Evolutionary conservation across 1,284 basidiomycete species (phyloP), one percentile per base, ranked within the genome.

Genomic region (Ganoderma boninense): DNA sequence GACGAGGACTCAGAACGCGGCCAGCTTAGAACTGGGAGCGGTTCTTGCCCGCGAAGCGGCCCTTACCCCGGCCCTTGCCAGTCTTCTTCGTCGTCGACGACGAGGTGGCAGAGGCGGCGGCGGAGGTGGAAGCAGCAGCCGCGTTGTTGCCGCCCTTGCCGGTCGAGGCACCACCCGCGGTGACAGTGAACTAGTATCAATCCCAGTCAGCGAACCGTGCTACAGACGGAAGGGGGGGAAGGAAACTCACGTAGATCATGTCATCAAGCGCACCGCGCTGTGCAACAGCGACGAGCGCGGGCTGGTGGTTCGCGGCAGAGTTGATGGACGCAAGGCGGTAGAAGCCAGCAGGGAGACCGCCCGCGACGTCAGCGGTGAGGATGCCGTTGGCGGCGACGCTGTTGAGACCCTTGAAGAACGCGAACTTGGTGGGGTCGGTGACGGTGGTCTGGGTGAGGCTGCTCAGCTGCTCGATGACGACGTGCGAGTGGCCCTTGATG

Each of bases 321-420:
- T 87, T 88, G 80, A 89, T 88, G 29, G 81, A 81, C 56, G 85
- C 85, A 67, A 90, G 75, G 72, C 85, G 83, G 80, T 91, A 91
- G n/a, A 78, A 74, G 35, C 90, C 90, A 38, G 82, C 84, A 35
- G 87, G 83, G 18, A 92, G 83, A 69, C 90, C 90, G 40, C 80
- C 81, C 2, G 81, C 78, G 35, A 92, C 87, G 29, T 80, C 80
- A 13, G 84, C 84, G 54, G 82, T 82, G 43, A 91, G 81, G 11
- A 87, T 75, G 38, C 89, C 89, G 69, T 84, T 83, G 43, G 80
- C 81, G 13, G 83, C 82, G 8, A 77, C 80, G 32, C 77, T 81
- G 75, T 89, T 87, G 52, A 89, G 72, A 57, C 89, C 90, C 82
- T 89, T 88, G 88, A 90, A 92, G 82, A 90, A 91, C 5, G 82